phyloP scores from a whole-genome alignment of 202 grass and related monocot species.

The Carex arenaria region DNA sequence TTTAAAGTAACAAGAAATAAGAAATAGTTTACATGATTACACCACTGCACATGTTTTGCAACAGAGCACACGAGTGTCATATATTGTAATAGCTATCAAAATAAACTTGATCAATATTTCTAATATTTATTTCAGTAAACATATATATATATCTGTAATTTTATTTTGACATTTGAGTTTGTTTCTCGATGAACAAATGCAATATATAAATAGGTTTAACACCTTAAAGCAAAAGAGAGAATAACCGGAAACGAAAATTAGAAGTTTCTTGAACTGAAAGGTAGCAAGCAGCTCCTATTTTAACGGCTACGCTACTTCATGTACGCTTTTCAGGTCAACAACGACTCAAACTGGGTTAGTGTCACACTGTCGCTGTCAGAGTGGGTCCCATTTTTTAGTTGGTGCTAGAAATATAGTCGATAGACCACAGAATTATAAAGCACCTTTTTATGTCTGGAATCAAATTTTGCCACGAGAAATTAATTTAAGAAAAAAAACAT shows the following conservation, averaged over 20 bases:
- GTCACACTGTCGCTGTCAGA: constrained; percentile 1
- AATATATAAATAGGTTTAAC: not conserved
- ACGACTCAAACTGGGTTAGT: not conserved
- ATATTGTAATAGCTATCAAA: not conserved
- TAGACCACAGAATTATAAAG: not conserved
- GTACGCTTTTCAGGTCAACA: constrained; percentile 1
- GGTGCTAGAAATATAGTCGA: constrained; percentile 13
- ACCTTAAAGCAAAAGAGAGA: not conserved
- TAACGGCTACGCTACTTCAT: constrained; percentile 20
- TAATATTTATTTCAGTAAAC: no score
- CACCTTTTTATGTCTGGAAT: not conserved
- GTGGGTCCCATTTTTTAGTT: constrained; percentile 17
- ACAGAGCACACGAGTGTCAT: not conserved
- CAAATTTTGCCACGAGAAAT: constrained; percentile 1
- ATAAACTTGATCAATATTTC: not conserved
- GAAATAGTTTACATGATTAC: not conserved
- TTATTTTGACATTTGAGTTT: not conserved
- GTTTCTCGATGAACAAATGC: not conserved
- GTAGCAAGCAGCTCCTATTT: not conserved
- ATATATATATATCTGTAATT: not conserved
- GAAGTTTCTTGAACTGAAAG: constrained; percentile 1
- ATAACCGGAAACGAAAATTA: not conserved
- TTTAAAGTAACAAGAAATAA: not conserved
- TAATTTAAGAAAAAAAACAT: not conserved
- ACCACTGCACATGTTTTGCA: not conserved